Evolutionary conservation across 495 filamentous ascomycete species (phyloP), one percentile per base, ranked within the genome.

Genomic region (Neurospora sp.): DNA sequence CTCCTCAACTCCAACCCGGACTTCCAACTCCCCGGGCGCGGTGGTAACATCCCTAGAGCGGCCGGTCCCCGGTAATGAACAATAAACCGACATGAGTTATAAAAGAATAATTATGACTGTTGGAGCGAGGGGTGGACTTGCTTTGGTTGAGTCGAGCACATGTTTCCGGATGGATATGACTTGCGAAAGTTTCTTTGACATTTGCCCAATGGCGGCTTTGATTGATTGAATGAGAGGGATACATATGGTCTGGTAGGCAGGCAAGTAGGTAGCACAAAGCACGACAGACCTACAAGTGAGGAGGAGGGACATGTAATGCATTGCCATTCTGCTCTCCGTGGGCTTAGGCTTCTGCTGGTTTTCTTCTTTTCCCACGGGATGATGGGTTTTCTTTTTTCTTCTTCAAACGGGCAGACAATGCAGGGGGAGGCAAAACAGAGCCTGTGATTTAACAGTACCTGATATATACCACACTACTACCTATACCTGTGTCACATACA

Each of bases 1-100:
- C 75, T 93, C 38, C 82, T 94, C 68, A 87, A 85, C 69, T 88
- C 86, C 68, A 93, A 94, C 78, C 92, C 92, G 5, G 92, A 94
- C 76, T 96, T 94, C 81, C 84, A 90, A 75, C 74, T 94, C n/a
- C 79, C 81, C 10, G 46, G 76, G 11, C 76, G 72, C 48, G 79
- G 83, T 72, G 61, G 75, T 44, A 66, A 66, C 53, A 66, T 35
- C 14, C 53, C 73, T 77, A 16, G 40, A 77, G 38, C 69, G 76
- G 75, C 71, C 59, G 73, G 46, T 20, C 31, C 73, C 7, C 68
- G 70, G 76, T 53, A 66, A 66, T 35, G 53, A 31, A 66, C 22
- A 66, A 66, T 27, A 66, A 35, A 6, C 53, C 27, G 53, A 9
- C 53, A 66, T 18, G 53, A 66, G 53, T 9, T 18, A 66, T 66